A percentile compares a stretch with the other conserved stretches of the same genome.
phyloP scores from a whole-genome alignment of 2,329 filamentous ascomycete genomes.

The Alternaria metachromatica region DNA sequence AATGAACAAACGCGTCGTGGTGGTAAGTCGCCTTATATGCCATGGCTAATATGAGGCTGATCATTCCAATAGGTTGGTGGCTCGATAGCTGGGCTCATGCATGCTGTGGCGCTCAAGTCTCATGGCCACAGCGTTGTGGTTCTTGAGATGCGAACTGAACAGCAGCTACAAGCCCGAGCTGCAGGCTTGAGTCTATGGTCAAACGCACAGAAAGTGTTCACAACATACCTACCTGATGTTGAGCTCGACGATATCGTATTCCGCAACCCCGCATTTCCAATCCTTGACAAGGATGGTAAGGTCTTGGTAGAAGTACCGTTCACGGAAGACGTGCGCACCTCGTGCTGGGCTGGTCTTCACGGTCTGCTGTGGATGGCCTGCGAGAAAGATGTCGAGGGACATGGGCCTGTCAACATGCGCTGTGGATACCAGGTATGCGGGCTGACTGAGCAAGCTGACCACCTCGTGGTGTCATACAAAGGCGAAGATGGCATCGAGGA shows the following conservation, averaged over 20 bases:
- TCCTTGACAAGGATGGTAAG: slow-evolving; percentile 15
- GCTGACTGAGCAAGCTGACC: slow-evolving; percentile 8
- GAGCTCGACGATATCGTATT: slow-evolving; percentile 14
- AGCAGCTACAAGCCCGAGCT: slow-evolving; percentile 19
- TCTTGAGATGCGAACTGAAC: slow-evolving; percentile 16
- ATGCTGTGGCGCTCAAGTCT: slow-evolving; percentile 24
- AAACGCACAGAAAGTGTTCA: slow-evolving; percentile 18
- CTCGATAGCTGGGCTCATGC: slow-evolving; percentile 29
- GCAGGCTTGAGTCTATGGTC: slow-evolving; percentile 25
- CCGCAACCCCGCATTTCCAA: slow-evolving; percentile 13
- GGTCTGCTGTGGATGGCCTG: slow-evolving; percentile 14
- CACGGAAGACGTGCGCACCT: slow-evolving; percentile 11
- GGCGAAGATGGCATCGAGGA: not conserved
- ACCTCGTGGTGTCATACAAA: slow-evolving; percentile 5
- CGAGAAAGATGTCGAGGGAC: not conserved
- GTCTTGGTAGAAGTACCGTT: slow-evolving; percentile 7
- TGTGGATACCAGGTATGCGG: slow-evolving; percentile 8
- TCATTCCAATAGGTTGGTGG: slow-evolving; percentile 12
- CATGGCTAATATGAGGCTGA: not conserved
- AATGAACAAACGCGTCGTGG: not conserved
- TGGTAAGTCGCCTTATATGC: not conserved
- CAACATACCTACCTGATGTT: slow-evolving; percentile 10
- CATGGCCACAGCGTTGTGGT: slow-evolving; percentile 21
- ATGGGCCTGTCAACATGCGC: slow-evolving; percentile 2
- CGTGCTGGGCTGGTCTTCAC: slow-evolving; percentile 25